Evolutionary conservation across 163 green algal species (phyloP).

Genomic region (Chlorella variabilis): DNA sequence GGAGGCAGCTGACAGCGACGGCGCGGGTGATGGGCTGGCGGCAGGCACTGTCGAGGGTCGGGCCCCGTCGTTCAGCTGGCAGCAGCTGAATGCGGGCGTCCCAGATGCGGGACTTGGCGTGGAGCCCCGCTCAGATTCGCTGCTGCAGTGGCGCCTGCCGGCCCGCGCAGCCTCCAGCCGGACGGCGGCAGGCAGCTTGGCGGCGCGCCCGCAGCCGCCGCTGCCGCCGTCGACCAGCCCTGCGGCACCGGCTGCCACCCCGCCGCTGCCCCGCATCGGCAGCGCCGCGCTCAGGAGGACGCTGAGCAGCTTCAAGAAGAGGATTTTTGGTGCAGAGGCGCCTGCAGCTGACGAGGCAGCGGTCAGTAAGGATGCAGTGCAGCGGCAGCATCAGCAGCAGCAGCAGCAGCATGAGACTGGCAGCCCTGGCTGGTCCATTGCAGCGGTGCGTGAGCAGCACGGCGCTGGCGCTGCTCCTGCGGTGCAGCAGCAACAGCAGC

Average conservation of each 20-base stretch:
- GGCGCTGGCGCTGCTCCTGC: too few relatives aligned
- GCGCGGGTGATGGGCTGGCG: too few relatives aligned
- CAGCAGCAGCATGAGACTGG: background rate
- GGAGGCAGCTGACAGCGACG: too few relatives aligned
- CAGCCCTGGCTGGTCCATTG: background rate
- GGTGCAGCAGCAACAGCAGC: background rate
- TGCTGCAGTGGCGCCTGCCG: slow-evolving; percentile 31
- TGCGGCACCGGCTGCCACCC: background rate
- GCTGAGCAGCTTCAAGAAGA: slow-evolving; percentile 25
- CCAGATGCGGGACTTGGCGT: background rate
- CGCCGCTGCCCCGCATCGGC: background rate
- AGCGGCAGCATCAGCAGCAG: background rate
- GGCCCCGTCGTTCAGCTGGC: too few relatives aligned
- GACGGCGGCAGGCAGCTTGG: too few relatives aligned
- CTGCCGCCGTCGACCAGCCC: background rate
- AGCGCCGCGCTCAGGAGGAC: slow-evolving; percentile 9
- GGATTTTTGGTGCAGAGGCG: slow-evolving; percentile 18
- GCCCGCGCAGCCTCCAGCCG: background rate
- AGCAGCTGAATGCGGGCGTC: background rate
- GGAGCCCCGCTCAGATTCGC: slow-evolving; percentile 5
- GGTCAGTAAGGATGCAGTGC: background rate
- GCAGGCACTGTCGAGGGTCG: too few relatives aligned
- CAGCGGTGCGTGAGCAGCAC: background rate
- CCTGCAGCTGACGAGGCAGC: background rate
- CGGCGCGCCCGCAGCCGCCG: background rate